Conservation (phyloP, 768 basidiomycete species). For the Suillus clintonianus region DNA sequence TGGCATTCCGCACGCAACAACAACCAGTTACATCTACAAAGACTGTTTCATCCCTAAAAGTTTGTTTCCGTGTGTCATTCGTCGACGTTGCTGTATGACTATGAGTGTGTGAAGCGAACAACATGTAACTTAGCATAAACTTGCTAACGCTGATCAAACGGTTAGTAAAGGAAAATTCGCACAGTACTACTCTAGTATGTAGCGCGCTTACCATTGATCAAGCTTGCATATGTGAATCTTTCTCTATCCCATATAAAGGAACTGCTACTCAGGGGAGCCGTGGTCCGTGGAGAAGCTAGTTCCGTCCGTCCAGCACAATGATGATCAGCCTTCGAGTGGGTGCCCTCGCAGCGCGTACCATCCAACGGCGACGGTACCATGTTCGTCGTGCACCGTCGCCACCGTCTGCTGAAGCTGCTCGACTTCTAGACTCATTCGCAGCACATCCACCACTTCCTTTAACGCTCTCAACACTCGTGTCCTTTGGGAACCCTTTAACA, state of each 20-base stretch:
- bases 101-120: too few relatives aligned
- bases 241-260: neutral
- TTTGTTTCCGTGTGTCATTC: too few relatives aligned
- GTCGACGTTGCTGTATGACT: too few relatives aligned
- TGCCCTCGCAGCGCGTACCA: neutral
- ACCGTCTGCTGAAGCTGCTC: constrained; percentile 52
- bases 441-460: constrained; percentile 66
- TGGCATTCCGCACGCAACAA: too few relatives aligned
- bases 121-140: too few relatives aligned
- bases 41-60: too few relatives aligned
- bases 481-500: constrained; percentile 74
- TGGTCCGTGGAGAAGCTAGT: neutral
- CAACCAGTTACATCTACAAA: too few relatives aligned
- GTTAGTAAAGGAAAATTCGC: too few relatives aligned
- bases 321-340: neutral
- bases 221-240: neutral
- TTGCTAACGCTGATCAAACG: too few relatives aligned
- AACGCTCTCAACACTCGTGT: constrained; percentile 71
- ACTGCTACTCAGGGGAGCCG: neutral
- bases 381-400: constrained; percentile 49
- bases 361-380: constrained; percentile 18
- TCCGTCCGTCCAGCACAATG: neutral
- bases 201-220: neutral
- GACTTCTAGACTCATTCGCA: constrained; percentile 64
- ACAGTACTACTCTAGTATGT: too few relatives aligned